phyloP scores from a whole-genome alignment of 2,329 filamentous ascomycete species.

The Calonectria pteridis region DNA sequence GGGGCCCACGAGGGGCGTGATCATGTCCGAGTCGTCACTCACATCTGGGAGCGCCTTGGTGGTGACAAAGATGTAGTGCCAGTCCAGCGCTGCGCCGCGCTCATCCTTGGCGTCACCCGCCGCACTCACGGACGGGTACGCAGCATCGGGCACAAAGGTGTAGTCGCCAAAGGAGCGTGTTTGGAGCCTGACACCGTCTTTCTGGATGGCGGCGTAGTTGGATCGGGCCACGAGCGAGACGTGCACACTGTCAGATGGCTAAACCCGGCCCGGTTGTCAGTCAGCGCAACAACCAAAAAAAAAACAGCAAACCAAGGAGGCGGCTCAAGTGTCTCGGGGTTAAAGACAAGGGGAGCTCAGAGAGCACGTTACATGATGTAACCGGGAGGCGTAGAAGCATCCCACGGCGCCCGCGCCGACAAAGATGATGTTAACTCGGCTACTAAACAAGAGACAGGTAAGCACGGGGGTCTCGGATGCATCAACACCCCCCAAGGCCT shows the following conservation, averaged over 20 bases:
- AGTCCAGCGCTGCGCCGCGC: conserved; percentile 41
- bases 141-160: conserved; percentile 70
- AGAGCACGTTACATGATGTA: conserved; percentile 66
- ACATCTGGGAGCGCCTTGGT: conserved; percentile 78
- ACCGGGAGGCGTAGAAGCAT: conserved; percentile 78
- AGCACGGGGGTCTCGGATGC: conserved; percentile 22
- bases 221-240: conserved; percentile 81
- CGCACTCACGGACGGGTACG: conserved; percentile 72
- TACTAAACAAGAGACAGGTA: conserved; percentile 21
- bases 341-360: not conserved
- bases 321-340: conserved; percentile 12
- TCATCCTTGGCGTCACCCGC: conserved; percentile 52
- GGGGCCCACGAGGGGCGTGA: conserved; percentile 69
- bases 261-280: conserved; percentile 27
- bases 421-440: conserved; percentile 69
- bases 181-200: conserved; percentile 71
- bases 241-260: conserved; percentile 64
- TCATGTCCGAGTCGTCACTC: conserved; percentile 70
- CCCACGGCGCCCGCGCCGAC: conserved; percentile 79
- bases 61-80: conserved; percentile 76
- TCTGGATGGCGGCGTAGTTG: conserved; percentile 75
- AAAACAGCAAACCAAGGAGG: conserved; percentile 10
- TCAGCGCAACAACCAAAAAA: too few species aligned
- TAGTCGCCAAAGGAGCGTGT: conserved; percentile 78
- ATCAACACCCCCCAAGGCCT: not conserved